Base-by-base conservation (phyloP, 2,329 filamentous ascomycete genomes). In the Penicillium glabrum region DNA sequence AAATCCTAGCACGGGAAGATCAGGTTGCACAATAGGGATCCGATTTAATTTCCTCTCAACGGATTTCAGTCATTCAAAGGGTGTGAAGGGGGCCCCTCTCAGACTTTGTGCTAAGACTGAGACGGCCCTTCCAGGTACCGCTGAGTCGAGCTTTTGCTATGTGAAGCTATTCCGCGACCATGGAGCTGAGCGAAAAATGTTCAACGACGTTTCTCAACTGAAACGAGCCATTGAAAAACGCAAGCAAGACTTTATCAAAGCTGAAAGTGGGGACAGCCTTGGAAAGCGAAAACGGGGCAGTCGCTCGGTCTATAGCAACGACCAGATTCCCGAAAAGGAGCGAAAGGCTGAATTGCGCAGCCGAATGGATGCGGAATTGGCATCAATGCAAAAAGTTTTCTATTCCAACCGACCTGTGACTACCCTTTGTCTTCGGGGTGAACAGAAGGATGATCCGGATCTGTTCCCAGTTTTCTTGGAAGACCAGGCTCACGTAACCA, bases 41-140 rank as follows among this genome's bases (percentile, higher is more conserved):
- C 89, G 92, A 45, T 96, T 96, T 82, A 96, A 97, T 77, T 97
- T 97, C 69, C 81, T 97, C 0, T 97, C 93, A 1, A 97, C 93
- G 14, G 93, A 97, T 70, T 97, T 97, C 72, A 96, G 91, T 73
- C 91, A 96, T 69, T 96, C 93, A 21, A 97, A 97, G 70, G 93
- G 93, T 39, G 93, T 97, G 50, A 96, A 96, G 75, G 93, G 93
- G 24, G 96, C 96, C 61, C 91, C 93, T 0, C 91, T 96, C 7
- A 82, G 93, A 47, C 82, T 96, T 1, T 96, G 91, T 72, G 86
- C 91, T 21, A 96, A 96, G 75, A 96, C 93, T 0, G 88, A 88
- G 59, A 75, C 44, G 85, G 7, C 13, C 46, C 10, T 58, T 91
- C 2, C 75, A 81, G 0, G 73, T 79, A 21, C 23, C n/a, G 19